Evolutionary conservation across 345 rosid species (phyloP), one percentile per base, ranked within the genome.

Genomic region (Heritiera littoralis): DNA sequence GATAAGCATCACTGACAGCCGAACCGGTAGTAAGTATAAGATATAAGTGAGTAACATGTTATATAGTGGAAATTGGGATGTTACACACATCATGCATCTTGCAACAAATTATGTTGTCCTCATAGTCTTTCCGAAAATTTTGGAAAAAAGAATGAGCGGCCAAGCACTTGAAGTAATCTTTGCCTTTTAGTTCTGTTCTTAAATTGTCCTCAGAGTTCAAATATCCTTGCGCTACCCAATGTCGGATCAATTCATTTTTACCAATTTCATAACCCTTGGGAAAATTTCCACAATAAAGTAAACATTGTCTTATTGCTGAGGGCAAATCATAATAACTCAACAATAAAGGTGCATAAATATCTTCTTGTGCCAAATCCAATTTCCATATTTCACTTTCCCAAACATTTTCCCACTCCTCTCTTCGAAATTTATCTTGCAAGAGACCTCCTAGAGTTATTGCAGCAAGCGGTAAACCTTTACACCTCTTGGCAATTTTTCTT

Each of bases 161-260:
- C 14, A 72, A 54, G n/a, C 32, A 51, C 40, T 23, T 40, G 43
- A 40, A 40, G 43, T 40, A 5, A 40, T 40, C 6, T 40, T 40
- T 6, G 5, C 43, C 43, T 40, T 40, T 6, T 40, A 40, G 5
- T 40, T 40, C 43, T 3, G 43, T 5, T 6, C 43, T 6, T 5
- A 40, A 40, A 40, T 40, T 40, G 43, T 40, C 43, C 0, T 3
- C 43, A 40, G 5, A 40, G 43, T 40, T 46, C 23, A 72, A 30
- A 51, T 51, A 72, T 15, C 76, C 76, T 51, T 72, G 75, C 3
- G 75, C 75, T 41, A 70, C 49, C 75, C 75, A 70, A 20, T 46
- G 59, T 1, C 28, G 14, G 0, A 48, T 28, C 15, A 70, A 1
- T 46, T 70, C 32, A 28, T 40, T 5, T 18, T 7, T 14, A 5